A percentile compares a stretch with the other conserved stretches of the same genome.
These are phyloP conservation scores for Colletotrichum graminicola DNA, from an alignment of 2,329 filamentous ascomycete genomes.

Conservation along the genomic window DNA sequence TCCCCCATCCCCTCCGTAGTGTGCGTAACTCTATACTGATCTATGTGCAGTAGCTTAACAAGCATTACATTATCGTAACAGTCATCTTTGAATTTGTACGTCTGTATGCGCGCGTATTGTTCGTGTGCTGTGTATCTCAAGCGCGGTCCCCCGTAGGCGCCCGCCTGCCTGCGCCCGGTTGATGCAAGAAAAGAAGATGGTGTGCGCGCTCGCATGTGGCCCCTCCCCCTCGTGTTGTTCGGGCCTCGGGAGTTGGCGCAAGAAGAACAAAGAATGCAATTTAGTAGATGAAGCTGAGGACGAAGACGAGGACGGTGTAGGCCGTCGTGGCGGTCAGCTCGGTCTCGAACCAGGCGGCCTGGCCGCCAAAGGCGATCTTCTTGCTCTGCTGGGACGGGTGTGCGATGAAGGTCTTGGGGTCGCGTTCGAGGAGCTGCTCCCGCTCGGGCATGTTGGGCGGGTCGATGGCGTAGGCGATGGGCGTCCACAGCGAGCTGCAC, in stretches of 20 bases:
- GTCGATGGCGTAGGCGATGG: constrained; percentile 71
- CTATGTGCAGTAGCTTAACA: constrained; percentile 40
- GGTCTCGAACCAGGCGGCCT: constrained; percentile 68
- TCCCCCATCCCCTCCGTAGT: not conserved
- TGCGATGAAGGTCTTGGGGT: constrained; percentile 66
- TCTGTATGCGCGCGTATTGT: constrained; percentile 12
- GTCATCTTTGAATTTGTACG: constrained; percentile 36
- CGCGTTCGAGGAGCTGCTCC: constrained; percentile 67
- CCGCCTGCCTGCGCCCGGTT: constrained; percentile 27
- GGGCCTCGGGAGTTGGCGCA: not conserved
- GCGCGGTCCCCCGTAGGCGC: constrained; percentile 11
- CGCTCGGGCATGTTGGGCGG: constrained; percentile 70
- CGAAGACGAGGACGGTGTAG: constrained; percentile 64
- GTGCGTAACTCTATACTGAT: constrained; percentile 38
- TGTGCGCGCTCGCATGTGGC: not conserved
- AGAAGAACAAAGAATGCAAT: not conserved
- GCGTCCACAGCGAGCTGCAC: constrained; percentile 68
- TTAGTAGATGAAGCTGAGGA: constrained; percentile 55
- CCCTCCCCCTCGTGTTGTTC: too few relatives aligned
- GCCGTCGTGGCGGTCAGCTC: constrained; percentile 64
- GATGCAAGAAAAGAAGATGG: constrained; percentile 5
- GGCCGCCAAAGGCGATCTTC: constrained; percentile 66
- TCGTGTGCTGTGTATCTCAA: constrained; percentile 10
- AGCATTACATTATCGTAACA: constrained; percentile 42
- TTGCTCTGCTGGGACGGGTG: constrained; percentile 64